These are phyloP conservation scores for Rhodotorula sp. DNA, from an alignment of 1,284 basidiomycete genomes.

Conservation along the genomic window DNA sequence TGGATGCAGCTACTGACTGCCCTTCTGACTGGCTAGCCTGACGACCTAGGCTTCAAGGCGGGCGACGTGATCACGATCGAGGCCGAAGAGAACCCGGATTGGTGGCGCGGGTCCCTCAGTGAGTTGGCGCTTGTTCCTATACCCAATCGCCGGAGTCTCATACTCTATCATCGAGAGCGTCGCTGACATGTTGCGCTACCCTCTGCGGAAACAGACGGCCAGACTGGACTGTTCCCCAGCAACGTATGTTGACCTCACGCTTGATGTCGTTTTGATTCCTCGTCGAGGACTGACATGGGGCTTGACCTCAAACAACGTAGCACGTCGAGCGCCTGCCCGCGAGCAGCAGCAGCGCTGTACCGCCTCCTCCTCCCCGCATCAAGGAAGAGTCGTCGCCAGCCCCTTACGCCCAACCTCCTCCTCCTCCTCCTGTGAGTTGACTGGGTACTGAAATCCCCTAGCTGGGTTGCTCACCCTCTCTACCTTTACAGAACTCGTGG, in stretches of 20 bases:
- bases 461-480: background rate
- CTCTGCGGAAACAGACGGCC: conserved; percentile 12
- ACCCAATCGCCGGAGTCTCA: no score
- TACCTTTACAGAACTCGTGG: background rate
- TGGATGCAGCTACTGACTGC: background rate
- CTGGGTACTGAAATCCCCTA: background rate
- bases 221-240: conserved; percentile 27
- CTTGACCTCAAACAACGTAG: background rate
- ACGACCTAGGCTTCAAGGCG: conserved; percentile 60
- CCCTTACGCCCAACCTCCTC: background rate
- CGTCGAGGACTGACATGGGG: background rate
- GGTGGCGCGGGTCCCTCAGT: conserved; percentile 53
- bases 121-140: background rate
- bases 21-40: conserved; percentile 48
- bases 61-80: conserved; percentile 63
- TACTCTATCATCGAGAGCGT: no score
- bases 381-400: no score
- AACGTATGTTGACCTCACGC: conserved; percentile 13
- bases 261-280: no score
- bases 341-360: no score
- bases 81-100: conserved; percentile 63
- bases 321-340: conserved; percentile 26
- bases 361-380: no score
- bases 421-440: conserved; percentile 3
- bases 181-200: no score